phyloP scores from a whole-genome alignment of 164 flowering plant genomes.

The Umbilicus rupestris region DNA sequence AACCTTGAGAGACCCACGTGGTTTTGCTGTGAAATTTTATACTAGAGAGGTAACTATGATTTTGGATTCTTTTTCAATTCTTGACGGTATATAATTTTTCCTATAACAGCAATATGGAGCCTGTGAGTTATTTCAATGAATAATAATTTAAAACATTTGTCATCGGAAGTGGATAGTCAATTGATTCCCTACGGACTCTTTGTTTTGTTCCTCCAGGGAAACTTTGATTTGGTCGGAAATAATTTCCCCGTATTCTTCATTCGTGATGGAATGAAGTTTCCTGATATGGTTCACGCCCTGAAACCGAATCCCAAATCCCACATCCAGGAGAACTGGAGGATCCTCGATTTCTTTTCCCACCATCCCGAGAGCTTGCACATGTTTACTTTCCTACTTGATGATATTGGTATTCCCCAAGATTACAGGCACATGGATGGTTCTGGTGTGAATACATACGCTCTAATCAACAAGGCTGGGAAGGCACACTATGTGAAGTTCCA shows the following conservation, averaged over 20 bases:
- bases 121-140: not conserved
- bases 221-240: slow-evolving; percentile 81
- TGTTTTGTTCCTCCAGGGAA: slow-evolving; percentile 29
- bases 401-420: slow-evolving; percentile 80
- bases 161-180: not conserved
- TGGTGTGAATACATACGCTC: slow-evolving; percentile 83
- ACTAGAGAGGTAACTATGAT: slow-evolving; percentile 68
- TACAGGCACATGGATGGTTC: slow-evolving; percentile 97
- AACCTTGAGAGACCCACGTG: slow-evolving; percentile 88
- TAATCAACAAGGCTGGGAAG: slow-evolving; percentile 77
- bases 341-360: slow-evolving; percentile 79
- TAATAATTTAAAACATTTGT: not conserved
- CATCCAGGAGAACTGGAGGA: slow-evolving; percentile 80
- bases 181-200: not conserved
- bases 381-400: slow-evolving; percentile 87
- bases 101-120: too few relatives aligned
- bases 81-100: too few relatives aligned
- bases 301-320: slow-evolving; percentile 83
- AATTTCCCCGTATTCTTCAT: slow-evolving; percentile 75
- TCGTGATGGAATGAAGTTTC: slow-evolving; percentile 82
- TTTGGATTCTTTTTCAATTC: not conserved
- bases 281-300: slow-evolving; percentile 75
- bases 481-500: slow-evolving; percentile 83
- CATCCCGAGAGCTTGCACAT: slow-evolving; percentile 90
- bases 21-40: slow-evolving; percentile 83